phyloP scores from a whole-genome alignment of 1,139 yeast genomes.

The Nematodospora anomalae region DNA sequence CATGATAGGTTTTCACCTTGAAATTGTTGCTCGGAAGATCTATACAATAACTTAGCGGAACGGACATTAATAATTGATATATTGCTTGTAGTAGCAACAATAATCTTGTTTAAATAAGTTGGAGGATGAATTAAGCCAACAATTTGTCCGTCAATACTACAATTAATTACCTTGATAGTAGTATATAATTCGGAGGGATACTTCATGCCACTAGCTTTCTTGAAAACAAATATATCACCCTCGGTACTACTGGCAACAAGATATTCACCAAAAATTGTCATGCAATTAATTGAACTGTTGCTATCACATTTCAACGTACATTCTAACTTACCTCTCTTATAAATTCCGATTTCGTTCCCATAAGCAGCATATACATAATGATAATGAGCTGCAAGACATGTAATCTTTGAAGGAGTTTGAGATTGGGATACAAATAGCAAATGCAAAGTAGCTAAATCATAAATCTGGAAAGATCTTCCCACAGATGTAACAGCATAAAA shows the following conservation, averaged over 20 bases:
- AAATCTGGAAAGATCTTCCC: constrained; percentile 87
- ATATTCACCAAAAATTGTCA: constrained; percentile 77
- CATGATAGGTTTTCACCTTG: constrained; percentile 50
- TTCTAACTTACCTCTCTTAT: constrained; percentile 78
- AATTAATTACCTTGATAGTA: constrained; percentile 50
- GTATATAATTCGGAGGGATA: constrained; percentile 68
- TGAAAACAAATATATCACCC: constrained; percentile 63
- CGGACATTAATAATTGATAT: constrained; percentile 69
- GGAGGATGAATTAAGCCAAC: constrained; percentile 80
- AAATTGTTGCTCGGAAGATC: constrained; percentile 38
- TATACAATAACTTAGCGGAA: constrained; percentile 71
- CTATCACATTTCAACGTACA: constrained; percentile 46
- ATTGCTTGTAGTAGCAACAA: constrained; percentile 68
- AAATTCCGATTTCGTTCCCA: constrained; percentile 71
- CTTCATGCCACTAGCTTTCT: constrained; percentile 50
- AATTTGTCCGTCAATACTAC: constrained; percentile 64
- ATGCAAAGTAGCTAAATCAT: constrained; percentile 87
- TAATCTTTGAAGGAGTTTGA: constrained; percentile 70
- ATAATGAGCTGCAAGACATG: constrained; percentile 74
- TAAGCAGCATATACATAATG: constrained; percentile 83
- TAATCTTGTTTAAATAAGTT: constrained; percentile 86
- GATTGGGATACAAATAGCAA: constrained; percentile 82
- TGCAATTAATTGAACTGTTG: constrained; percentile 40
- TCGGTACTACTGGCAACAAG: constrained; percentile 58
- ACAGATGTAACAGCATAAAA: constrained; percentile 88